Conservation (phyloP, 23 red algal genomes). For the Gracilaria vermiculophylla region DNA sequence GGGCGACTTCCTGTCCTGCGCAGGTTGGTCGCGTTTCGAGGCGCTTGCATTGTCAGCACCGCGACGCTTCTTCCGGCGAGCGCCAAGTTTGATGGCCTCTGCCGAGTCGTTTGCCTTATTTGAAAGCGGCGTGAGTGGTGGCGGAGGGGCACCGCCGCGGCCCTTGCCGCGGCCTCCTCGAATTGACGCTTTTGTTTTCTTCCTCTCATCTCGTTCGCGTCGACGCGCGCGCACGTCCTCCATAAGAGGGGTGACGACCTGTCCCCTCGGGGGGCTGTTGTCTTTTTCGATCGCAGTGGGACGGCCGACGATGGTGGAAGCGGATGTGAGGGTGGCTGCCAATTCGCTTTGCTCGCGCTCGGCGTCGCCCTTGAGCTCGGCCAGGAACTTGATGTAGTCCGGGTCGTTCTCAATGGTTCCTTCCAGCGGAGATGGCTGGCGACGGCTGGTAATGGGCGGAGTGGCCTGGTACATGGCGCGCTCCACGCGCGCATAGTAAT, state of each 20-base stretch:
- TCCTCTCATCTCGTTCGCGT: slow-evolving; percentile 50
- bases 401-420: slow-evolving; percentile 56
- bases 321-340: background rate
- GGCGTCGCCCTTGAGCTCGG: slow-evolving; percentile 27
- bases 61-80: slow-evolving; percentile 28
- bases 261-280: background rate
- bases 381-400: slow-evolving; percentile 37
- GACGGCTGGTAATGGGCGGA: slow-evolving; percentile 3
- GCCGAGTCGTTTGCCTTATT: background rate
- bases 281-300: background rate
- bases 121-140: background rate
- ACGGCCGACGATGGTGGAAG: background rate
- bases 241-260: slow-evolving; percentile 47
- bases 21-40: slow-evolving; percentile 8
- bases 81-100: background rate
- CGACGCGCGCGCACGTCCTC: slow-evolving; percentile 55
- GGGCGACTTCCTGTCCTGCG: background rate
- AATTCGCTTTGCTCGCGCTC: slow-evolving; percentile 11
- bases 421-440: slow-evolving; percentile 19
- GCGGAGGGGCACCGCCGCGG: background rate
- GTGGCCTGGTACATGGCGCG: slow-evolving; percentile 34
- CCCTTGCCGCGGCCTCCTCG: slow-evolving; percentile 6
- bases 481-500: slow-evolving; percentile 45
- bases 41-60: background rate
- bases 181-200: slow-evolving; percentile 24